A percentile compares a stretch with the other conserved stretches of the same genome.
These are phyloP conservation scores for Coemansia sp. DNA, from an alignment of 192 early-diverging fungal genomes.

Conservation along the genomic window DNA sequence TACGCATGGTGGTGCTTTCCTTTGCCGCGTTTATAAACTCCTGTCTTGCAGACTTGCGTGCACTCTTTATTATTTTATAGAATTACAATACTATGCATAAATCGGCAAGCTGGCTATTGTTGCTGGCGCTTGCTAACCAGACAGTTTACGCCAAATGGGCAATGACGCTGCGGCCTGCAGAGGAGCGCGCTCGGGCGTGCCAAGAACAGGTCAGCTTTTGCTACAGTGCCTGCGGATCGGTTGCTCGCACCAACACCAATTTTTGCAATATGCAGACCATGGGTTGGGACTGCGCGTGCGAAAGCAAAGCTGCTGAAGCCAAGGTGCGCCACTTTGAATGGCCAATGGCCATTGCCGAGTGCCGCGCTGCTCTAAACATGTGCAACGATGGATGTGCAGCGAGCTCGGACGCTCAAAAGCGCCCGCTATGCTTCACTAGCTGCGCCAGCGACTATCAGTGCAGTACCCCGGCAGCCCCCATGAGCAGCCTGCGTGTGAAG, in stretches of 20 bases:
- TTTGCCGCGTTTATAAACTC: not conserved
- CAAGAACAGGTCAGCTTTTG: slow-evolving; percentile 53
- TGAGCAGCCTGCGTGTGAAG: slow-evolving; percentile 38
- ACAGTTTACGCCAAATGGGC: slow-evolving; percentile 32
- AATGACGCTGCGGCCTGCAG: slow-evolving; percentile 34
- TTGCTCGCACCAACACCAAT: slow-evolving; percentile 30
- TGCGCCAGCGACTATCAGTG: slow-evolving; percentile 44
- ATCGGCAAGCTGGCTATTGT: not conserved
- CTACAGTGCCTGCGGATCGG: slow-evolving; percentile 43
- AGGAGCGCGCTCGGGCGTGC: slow-evolving; percentile 41
- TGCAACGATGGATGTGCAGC: slow-evolving; percentile 31
- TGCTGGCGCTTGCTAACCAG: slow-evolving; percentile 3
- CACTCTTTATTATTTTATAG: too few relatives aligned
- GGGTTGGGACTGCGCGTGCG: slow-evolving; percentile 52
- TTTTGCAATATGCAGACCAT: slow-evolving; percentile 54
- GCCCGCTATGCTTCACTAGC: slow-evolving; percentile 26
- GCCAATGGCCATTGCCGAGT: slow-evolving; percentile 39
- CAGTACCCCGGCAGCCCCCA: slow-evolving; percentile 37
- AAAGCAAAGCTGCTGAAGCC: slow-evolving; percentile 16
- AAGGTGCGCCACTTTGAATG: slow-evolving; percentile 35
- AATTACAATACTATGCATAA: not conserved
- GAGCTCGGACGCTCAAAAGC: slow-evolving; percentile 17
- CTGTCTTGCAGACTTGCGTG: not conserved
- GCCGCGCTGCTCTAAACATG: slow-evolving; percentile 31
- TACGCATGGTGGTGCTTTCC: too few relatives aligned